Percentiles rank a stretch among this genome's conserved stretches.
Evolutionary conservation across 495 filamentous ascomycete species (phyloP).

Genomic region (Glutinoglossum americanum): DNA sequence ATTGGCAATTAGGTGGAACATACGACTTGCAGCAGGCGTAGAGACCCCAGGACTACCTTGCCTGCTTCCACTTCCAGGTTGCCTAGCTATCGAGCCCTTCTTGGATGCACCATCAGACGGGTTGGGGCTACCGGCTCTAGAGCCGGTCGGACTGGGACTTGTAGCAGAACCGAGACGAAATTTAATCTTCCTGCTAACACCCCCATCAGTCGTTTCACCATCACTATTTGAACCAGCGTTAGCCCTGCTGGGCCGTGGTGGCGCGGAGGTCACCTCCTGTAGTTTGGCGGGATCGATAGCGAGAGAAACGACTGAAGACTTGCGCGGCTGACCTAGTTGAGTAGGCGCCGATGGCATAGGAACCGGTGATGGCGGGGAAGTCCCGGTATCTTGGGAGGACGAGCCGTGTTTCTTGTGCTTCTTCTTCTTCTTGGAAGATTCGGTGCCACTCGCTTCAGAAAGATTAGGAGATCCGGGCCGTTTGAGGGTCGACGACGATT

Average conservation of each 20-base stretch:
- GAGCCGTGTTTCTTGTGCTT: constrained; percentile 44
- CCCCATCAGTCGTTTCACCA: constrained; percentile 53
- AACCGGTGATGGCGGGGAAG: constrained; percentile 25
- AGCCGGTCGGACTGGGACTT: background rate
- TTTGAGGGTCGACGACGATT: constrained; percentile 35
- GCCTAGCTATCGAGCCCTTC: background rate
- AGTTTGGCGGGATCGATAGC: constrained; percentile 18
- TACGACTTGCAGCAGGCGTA: background rate
- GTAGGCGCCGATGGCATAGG: constrained; percentile 10
- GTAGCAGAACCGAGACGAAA: constrained; percentile 18
- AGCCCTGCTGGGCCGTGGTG: constrained; percentile 19
- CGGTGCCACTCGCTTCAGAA: constrained; percentile 78
- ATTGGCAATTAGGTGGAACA: no score
- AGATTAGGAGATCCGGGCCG: constrained; percentile 67
- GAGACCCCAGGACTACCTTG: background rate
- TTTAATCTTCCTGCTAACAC: constrained; percentile 47
- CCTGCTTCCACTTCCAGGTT: background rate
- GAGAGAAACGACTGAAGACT: constrained; percentile 21
- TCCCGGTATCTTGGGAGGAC: constrained; percentile 24
- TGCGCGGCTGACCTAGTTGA: constrained; percentile 11
- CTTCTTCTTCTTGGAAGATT: constrained; percentile 73
- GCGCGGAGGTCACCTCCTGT: constrained; percentile 17
- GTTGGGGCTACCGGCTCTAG: constrained; percentile 25
- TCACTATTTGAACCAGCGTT: constrained; percentile 53
- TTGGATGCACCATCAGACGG: constrained; percentile 13